phyloP scores from a whole-genome alignment of 495 filamentous ascomycete genomes.

The Talaromyces proteolyticus region DNA sequence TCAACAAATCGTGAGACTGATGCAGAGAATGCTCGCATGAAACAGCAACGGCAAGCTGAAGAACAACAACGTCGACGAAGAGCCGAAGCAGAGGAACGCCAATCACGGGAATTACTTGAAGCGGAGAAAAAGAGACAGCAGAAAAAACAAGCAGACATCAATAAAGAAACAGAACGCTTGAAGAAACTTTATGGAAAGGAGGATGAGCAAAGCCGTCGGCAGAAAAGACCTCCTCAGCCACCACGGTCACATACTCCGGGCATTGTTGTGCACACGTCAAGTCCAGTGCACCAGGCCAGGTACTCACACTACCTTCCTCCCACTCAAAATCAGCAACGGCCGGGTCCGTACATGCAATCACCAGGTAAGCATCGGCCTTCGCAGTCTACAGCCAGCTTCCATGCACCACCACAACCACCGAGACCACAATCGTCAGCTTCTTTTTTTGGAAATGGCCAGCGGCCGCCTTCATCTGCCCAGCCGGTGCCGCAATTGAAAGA shows the following conservation, averaged over 20 bases:
- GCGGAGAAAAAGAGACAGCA: constrained; percentile 66
- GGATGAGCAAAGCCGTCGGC: constrained; percentile 29
- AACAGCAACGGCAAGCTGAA: constrained; percentile 49
- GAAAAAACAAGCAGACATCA: constrained; percentile 65
- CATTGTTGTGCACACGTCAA: constrained; percentile 7
- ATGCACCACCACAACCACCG: not conserved
- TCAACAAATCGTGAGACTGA: constrained; percentile 55
- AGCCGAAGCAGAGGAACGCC: constrained; percentile 58
- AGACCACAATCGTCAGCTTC: constrained; percentile 13
- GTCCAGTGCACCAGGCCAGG: constrained; percentile 14
- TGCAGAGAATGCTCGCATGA: constrained; percentile 55
- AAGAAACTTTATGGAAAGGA: constrained; percentile 64
- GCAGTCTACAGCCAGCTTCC: not conserved
- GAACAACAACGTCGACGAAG: constrained; percentile 46
- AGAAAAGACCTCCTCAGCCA: constrained; percentile 19
- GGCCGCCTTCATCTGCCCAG: constrained; percentile 5
- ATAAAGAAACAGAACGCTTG: constrained; percentile 79
- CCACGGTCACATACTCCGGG: constrained; percentile 3
- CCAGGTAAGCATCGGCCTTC: constrained; percentile 6
- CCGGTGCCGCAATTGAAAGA: constrained; percentile 19
- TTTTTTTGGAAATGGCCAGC: not conserved
- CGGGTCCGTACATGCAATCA: constrained; percentile 22
- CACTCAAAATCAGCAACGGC: constrained; percentile 11
- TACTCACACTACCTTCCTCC: constrained; percentile 10
- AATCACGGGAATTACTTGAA: constrained; percentile 70